Evolutionary conservation across 2,329 filamentous ascomycete species (phyloP), one percentile per base, ranked within the genome.

Genomic region (Scolecobasidium constrictum): DNA sequence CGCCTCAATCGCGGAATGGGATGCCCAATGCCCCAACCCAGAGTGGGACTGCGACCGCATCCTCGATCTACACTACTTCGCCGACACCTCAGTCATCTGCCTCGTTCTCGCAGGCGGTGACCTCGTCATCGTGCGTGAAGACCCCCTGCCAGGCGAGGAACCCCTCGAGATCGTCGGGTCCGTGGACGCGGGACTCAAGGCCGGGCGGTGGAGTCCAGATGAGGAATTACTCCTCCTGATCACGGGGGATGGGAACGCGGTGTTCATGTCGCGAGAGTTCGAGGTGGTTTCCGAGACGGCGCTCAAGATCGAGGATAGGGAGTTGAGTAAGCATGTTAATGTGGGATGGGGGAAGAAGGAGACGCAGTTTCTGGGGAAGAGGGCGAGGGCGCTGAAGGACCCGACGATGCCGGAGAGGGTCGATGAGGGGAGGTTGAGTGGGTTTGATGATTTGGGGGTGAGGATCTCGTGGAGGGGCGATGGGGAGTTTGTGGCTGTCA

Each of bases 331-430:
- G 59, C 88, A 95, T 67, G 92, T 95, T 45, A 93, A 87, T 16
- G 90, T 98, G 17, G 92, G 92, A 39, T 98, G 92, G 92, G 92
- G 92, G 46, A 96, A 96, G 68, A 86, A 84, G 58, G 92, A 98
- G 64, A 98, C 92, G 0, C 92, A 98, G 60, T 98, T 98, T 60
- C 85, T 95, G 56, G 92, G 92, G 40, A 86, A 85, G 54, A 78
- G 88, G 48, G 90, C 88, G 45, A 81, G 78, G 64, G 87, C 87
- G 16, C 68, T 96, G 49, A 77, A 86, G 42, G 92, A 98, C 60
- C 92, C 92, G 13, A 98, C 92, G 7, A 85, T 98, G 51, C 92
- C 92, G 0, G 88, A 96, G 59, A 85, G 81, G 57, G 75, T 95
- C 15, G 92, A 96, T 54, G 77, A 88, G 56, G 92, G 92, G 33